Evolutionary conservation across 805 yeast species (phyloP).

Genomic region (Priceomyces haplophilus): DNA sequence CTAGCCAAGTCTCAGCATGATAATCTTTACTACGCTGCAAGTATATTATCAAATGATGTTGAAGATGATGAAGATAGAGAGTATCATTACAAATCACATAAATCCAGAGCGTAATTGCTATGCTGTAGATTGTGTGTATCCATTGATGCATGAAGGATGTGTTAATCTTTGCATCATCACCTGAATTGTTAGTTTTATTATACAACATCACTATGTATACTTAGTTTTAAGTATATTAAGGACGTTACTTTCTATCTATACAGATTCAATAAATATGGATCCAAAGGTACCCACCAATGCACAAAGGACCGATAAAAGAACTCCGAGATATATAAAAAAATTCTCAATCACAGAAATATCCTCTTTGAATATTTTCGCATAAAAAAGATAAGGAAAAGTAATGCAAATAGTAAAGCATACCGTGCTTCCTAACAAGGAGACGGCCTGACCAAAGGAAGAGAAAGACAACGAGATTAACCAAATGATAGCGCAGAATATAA

Average conservation of each 20-base stretch:
- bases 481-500: slow-evolving; percentile 21
- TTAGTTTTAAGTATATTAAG: too few species aligned
- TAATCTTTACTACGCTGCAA: slow-evolving; percentile 45
- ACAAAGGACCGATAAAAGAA: slow-evolving; percentile 15
- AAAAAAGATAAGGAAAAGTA: slow-evolving; percentile 38
- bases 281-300: slow-evolving; percentile 29
- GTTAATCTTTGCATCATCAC: neutral
- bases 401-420: slow-evolving; percentile 42
- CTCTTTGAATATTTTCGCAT: slow-evolving; percentile 21
- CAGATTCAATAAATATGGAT: slow-evolving; percentile 14
- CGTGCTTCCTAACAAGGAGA: slow-evolving; percentile 41
- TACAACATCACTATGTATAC: neutral
- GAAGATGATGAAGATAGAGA: slow-evolving; percentile 16
- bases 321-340: slow-evolving; percentile 16
- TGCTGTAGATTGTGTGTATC: neutral
- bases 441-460: slow-evolving; percentile 38
- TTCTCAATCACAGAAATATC: slow-evolving; percentile 16
- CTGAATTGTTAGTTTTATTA: neutral
- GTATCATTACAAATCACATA: slow-evolving; percentile 1
- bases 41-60: slow-evolving; percentile 18
- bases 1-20: slow-evolving; percentile 71
- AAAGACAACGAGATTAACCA: slow-evolving; percentile 27
- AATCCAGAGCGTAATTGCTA: neutral
- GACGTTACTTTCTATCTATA: neutral
- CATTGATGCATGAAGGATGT: too few species aligned